These are phyloP conservation scores for Huntiella abstrusa DNA, from an alignment of 2,329 filamentous ascomycete genomes.

Conservation along the genomic window DNA sequence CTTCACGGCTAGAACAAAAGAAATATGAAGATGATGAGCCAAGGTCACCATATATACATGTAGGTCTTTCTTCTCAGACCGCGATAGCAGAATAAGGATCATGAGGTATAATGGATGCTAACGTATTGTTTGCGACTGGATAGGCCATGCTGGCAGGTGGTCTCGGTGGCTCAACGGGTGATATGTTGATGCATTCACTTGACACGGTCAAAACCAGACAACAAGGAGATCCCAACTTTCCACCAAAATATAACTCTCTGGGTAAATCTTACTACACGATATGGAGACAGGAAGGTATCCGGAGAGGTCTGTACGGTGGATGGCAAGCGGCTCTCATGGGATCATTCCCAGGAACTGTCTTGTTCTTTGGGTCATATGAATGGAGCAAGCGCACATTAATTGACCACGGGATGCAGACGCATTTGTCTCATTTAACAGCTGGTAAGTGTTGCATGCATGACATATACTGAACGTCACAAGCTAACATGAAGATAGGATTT, in stretches of 20 bases:
- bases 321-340: conserved; percentile 79
- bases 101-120: background rate
- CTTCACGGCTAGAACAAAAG: conserved; percentile 11
- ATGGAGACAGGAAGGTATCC: conserved; percentile 73
- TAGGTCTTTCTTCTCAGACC: conserved; percentile 15
- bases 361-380: conserved; percentile 95
- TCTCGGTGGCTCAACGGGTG: conserved; percentile 77
- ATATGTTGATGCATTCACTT: conserved; percentile 96
- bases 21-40: conserved; percentile 21
- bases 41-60: conserved; percentile 26
- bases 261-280: conserved; percentile 86
- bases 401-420: conserved; percentile 63
- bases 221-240: conserved; percentile 85
- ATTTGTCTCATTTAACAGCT: conserved; percentile 68
- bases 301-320: conserved; percentile 79
- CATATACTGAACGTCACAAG: conserved; percentile 3
- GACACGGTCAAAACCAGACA: conserved; percentile 98
- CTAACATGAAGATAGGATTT: conserved; percentile 41
- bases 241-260: conserved; percentile 81
- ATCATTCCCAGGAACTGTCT: conserved; percentile 80
- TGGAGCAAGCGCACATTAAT: conserved; percentile 82
- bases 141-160: conserved; percentile 93
- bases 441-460: conserved; percentile 30
- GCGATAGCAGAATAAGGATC: background rate
- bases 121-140: background rate